phyloP scores from a whole-genome alignment of 257 asterid genomes.

The Salvia miltiorrhiza region DNA sequence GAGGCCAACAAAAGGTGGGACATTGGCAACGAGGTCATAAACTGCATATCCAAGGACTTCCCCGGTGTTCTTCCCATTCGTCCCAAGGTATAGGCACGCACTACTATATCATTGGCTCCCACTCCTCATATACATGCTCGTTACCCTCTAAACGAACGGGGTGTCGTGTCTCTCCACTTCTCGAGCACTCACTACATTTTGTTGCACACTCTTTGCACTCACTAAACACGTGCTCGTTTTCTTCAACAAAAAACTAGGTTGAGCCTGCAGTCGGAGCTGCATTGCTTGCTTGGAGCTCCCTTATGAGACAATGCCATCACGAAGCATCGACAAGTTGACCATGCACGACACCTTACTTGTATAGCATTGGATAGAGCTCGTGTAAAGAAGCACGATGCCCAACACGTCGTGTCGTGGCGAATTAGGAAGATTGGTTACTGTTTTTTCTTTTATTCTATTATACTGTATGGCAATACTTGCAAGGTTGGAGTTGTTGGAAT shows the following conservation, averaged over 20 bases:
- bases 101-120: too few species aligned
- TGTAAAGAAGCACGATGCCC: conserved; percentile 2
- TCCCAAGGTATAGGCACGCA: conserved; percentile 51
- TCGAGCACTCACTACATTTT: not conserved
- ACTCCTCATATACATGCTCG: not conserved
- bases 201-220: not conserved
- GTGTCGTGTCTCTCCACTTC: not conserved
- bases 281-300: conserved; percentile 73
- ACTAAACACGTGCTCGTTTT: not conserved
- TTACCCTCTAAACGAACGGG: not conserved
- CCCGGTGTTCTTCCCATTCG: conserved; percentile 68
- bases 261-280: conserved; percentile 92
- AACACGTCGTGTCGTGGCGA: not conserved
- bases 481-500: not conserved
- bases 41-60: conserved; percentile 56
- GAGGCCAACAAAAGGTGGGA: conserved; percentile 78
- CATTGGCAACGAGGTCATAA: conserved; percentile 67
- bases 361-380: conserved; percentile 18
- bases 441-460: not conserved
- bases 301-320: conserved; percentile 43
- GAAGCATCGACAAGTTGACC: conserved; percentile 31
- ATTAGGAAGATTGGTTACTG: not conserved
- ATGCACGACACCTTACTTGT: conserved; percentile 1
- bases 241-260: conserved; percentile 35
- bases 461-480: not conserved